These are phyloP conservation scores for Volutella citrinella DNA, from an alignment of 2,329 filamentous ascomycete species.

Conservation along the genomic window DNA sequence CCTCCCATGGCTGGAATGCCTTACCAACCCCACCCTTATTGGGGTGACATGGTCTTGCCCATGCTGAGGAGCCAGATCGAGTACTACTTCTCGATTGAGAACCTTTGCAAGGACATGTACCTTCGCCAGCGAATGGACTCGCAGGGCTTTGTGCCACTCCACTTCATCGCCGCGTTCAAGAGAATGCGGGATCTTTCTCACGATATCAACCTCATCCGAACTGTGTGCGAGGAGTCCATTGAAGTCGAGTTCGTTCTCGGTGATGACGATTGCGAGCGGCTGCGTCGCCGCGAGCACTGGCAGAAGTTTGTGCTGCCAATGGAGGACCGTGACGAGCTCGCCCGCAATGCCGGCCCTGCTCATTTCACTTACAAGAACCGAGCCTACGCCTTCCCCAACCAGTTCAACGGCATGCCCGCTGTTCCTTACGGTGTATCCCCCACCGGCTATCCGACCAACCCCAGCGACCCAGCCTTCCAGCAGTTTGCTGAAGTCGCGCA, in stretches of 20 bases:
- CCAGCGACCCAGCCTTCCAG: slow-evolving; percentile 26
- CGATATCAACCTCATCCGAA: slow-evolving; percentile 69
- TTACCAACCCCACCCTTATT: slow-evolving; percentile 43
- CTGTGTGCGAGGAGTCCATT: slow-evolving; percentile 69
- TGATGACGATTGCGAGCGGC: slow-evolving; percentile 73
- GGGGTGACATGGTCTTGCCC: slow-evolving; percentile 46
- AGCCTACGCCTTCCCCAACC: slow-evolving; percentile 24
- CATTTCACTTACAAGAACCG: slow-evolving; percentile 37
- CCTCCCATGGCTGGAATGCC: slow-evolving; percentile 36
- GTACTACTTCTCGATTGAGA: slow-evolving; percentile 97
- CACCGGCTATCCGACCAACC: slow-evolving; percentile 25
- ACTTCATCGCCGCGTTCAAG: slow-evolving; percentile 81
- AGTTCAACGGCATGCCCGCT: slow-evolving; percentile 31
- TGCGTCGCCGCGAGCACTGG: slow-evolving; percentile 76
- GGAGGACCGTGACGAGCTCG: slow-evolving; percentile 68
- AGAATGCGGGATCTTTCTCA: slow-evolving; percentile 52
- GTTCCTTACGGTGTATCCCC: slow-evolving; percentile 30
- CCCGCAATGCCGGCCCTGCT: slow-evolving; percentile 67
- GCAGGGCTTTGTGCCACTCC: slow-evolving; percentile 83
- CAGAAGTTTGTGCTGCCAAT: slow-evolving; percentile 73
- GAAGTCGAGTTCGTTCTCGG: slow-evolving; percentile 72
- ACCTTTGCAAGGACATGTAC: slow-evolving; percentile 89
- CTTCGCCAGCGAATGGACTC: slow-evolving; percentile 91
- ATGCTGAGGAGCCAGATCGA: slow-evolving; percentile 60
- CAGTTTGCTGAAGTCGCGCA: slow-evolving; percentile 31